Evolutionary conservation across 2,329 filamentous ascomycete genomes (phyloP).

Genomic region (Aaosphaeria arxii): DNA sequence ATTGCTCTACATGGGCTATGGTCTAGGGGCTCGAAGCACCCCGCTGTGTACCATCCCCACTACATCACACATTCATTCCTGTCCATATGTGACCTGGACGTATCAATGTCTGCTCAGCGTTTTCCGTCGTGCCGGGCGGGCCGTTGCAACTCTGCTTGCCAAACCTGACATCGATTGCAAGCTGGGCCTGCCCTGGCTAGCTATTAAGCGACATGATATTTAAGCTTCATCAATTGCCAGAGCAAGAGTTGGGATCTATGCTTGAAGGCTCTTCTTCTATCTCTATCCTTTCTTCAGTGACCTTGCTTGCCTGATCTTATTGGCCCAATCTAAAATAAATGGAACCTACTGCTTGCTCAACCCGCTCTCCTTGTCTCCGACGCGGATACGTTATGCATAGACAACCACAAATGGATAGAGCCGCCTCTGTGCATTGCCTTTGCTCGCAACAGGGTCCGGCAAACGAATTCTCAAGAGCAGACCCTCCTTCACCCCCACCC

Average conservation of each 20-base stretch:
- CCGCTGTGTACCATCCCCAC: not conserved
- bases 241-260: constrained; percentile 14
- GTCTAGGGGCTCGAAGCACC: not conserved
- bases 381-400: no score
- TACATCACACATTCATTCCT: constrained; percentile 20
- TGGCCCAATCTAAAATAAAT: no score
- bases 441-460: not conserved
- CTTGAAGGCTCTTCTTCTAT: constrained; percentile 7
- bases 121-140: constrained; percentile 34
- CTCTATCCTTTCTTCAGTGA: not conserved
- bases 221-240: not conserved
- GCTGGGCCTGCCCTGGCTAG: constrained; percentile 17
- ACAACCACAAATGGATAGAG: no score
- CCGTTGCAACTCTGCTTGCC: constrained; percentile 32
- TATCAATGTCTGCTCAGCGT: constrained; percentile 13
- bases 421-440: no score
- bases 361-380: no score
- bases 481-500: constrained; percentile 39
- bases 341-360: no score
- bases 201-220: constrained; percentile 6
- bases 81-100: constrained; percentile 3
- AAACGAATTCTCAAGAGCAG: constrained; percentile 29
- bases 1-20: constrained; percentile 7
- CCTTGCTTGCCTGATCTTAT: not conserved
- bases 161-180: constrained; percentile 21